A percentile compares a stretch with the other conserved stretches of the same genome.
phyloP scores from a whole-genome alignment of 164 flowering plant genomes.

The Vitis labrusca region DNA sequence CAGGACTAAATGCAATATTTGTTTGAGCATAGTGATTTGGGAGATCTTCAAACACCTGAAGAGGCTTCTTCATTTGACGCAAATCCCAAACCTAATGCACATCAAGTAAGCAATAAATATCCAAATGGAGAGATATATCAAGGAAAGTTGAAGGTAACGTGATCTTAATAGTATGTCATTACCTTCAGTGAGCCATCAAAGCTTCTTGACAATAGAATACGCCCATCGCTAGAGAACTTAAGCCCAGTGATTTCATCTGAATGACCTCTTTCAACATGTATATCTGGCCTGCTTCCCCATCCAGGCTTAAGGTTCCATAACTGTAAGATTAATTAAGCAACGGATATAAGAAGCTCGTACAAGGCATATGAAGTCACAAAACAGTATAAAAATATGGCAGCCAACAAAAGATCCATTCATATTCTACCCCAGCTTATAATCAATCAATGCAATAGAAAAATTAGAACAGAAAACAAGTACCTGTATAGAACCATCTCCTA shows the following conservation, averaged over 20 bases:
- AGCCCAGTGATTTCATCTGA: conserved; percentile 87
- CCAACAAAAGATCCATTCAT: neutral
- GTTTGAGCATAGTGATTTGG: conserved; percentile 98
- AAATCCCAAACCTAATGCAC: conserved; percentile 88
- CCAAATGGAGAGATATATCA: neutral
- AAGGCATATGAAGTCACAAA: neutral
- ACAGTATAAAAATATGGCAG: neutral
- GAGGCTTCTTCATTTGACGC: conserved; percentile 71
- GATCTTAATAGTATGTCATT: conserved; percentile 5
- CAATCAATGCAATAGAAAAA: neutral
- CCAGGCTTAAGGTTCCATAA: conserved; percentile 96
- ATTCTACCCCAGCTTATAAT: neutral
- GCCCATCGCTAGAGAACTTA: conserved; percentile 84
- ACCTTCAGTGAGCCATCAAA: conserved; percentile 89
- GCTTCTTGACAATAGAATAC: conserved; percentile 78
- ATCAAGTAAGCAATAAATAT: neutral
- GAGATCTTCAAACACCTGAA: conserved; percentile 77
- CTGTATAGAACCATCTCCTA: conserved; percentile 97
- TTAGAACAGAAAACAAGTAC: conserved; percentile 27
- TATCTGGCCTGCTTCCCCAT: conserved; percentile 98
- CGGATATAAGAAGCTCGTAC: conserved; percentile 2
- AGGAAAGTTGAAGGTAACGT: neutral
- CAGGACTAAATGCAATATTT: conserved; percentile 87
- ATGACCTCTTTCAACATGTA: conserved; percentile 67
- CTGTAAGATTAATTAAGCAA: conserved; percentile 29